Base-by-base conservation (phyloP, 75 land plant genomes). In the Picea glauca region DNA sequence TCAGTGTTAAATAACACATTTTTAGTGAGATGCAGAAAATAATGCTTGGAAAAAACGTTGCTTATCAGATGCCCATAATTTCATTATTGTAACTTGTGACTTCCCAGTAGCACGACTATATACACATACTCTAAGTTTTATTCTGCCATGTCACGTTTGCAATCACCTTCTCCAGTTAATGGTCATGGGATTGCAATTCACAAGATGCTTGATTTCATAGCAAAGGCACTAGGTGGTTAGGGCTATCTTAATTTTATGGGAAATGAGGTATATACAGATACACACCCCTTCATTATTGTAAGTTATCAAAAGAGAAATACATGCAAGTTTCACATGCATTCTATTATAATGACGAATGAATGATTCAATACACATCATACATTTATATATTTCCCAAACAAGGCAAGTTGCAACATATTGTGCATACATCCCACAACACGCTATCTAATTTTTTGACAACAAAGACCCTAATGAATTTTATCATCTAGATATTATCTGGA, bases 201-300 rank as follows among this genome's bases (percentile, higher is more conserved):
- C 66, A 96, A 96, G 99, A 94, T 96, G 98, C 90, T 96, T 78
- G 98, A 96, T 73, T 94, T 96, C 72, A 73, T 96, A 77, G 92
- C 99, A 76, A 91, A 94, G 95, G 93, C 98, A 61, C 84, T 96
- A 54, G 99, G 99, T 67, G 99, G 99, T 13, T 98, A 96, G 78
- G 98, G 99, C 66, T 96, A 94, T 82, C 89, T 96, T 62, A 96
- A 92, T 81, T 96, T 96, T 81, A 96, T 96, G 99, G 99, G 99
- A 62, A 96, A 96, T 81, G 99, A 96, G 93, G 99, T 96, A 80
- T 67, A 43, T 38, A 38, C 40, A 13, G n/a, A 18, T 8, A 68
- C 8, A 6, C 8, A 35, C 38, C 35, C 9, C 72, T 67, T 38
- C 2, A 68, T 38, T 67, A 15, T 18, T 38, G 2, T 68, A 68